These are phyloP conservation scores for Rasamsonia emersonii DNA, from an alignment of 2,329 filamentous ascomycete genomes.

Conservation along the genomic window DNA sequence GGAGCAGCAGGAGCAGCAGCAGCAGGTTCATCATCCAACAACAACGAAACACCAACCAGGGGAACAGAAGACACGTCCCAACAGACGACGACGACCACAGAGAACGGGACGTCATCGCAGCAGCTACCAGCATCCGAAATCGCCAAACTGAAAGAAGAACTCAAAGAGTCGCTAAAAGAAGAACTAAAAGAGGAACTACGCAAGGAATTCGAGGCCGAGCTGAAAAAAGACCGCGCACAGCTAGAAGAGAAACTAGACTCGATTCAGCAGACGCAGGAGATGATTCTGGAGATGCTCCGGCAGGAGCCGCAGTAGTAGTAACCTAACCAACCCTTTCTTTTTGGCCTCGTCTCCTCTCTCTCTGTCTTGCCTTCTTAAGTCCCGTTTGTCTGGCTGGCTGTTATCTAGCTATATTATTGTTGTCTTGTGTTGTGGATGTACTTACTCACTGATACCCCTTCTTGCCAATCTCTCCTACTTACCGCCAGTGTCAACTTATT, in stretches of 20 bases:
- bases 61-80: too few species aligned
- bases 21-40: background rate
- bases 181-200: constrained; percentile 23
- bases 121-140: constrained; percentile 9
- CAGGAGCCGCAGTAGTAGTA: too few species aligned
- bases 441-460: too few species aligned
- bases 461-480: too few species aligned
- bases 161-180: constrained; percentile 1
- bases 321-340: too few species aligned
- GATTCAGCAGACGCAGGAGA: constrained; percentile 31
- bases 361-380: too few species aligned
- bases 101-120: background rate
- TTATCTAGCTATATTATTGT: too few species aligned
- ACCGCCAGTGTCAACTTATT: too few species aligned
- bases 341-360: too few species aligned
- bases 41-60: background rate
- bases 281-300: constrained; percentile 33
- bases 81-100: background rate
- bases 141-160: constrained; percentile 19
- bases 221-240: constrained; percentile 23
- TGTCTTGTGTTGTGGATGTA: too few species aligned
- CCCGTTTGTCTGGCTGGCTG: too few species aligned
- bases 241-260: constrained; percentile 29
- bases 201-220: constrained; percentile 23
- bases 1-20: constrained; percentile 3